phyloP scores from a whole-genome alignment of 352 stramenopile species.

The Peronospora belbahrii region DNA sequence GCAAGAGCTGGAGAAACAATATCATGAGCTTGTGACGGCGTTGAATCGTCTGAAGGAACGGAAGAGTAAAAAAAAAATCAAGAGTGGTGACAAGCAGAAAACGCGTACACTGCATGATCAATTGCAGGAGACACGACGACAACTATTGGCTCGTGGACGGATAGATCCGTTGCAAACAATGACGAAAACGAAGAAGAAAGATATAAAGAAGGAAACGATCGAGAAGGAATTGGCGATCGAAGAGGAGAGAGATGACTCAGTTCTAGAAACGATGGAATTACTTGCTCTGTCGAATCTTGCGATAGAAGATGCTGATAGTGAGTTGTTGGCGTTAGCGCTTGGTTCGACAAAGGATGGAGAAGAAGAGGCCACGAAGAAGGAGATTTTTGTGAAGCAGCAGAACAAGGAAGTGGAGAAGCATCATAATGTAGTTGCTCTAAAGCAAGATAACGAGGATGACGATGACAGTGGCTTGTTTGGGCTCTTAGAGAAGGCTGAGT shows the following conservation, averaged over 20 bases:
- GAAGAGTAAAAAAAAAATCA: constrained; percentile 58
- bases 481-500: constrained; percentile 34
- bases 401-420: background rate
- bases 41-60: constrained; percentile 36
- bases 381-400: background rate
- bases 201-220: constrained; percentile 31
- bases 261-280: background rate
- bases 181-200: constrained; percentile 33
- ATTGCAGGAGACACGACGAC: constrained; percentile 33
- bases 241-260: background rate
- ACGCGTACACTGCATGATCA: constrained; percentile 33
- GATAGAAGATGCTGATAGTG: constrained; percentile 20
- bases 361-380: constrained; percentile 3
- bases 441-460: constrained; percentile 8
- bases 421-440: background rate
- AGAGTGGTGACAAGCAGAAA: constrained; percentile 32
- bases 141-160: constrained; percentile 37
- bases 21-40: constrained; percentile 26
- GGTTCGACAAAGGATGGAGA: constrained; percentile 10
- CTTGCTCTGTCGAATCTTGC: background rate
- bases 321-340: constrained; percentile 19
- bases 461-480: constrained; percentile 28
- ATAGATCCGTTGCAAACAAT: constrained; percentile 35
- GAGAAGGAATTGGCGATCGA: constrained; percentile 17
- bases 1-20: constrained; percentile 43